phyloP scores from a whole-genome alignment of 768 basidiomycete species.

The Udeniomyces megalosporus region DNA sequence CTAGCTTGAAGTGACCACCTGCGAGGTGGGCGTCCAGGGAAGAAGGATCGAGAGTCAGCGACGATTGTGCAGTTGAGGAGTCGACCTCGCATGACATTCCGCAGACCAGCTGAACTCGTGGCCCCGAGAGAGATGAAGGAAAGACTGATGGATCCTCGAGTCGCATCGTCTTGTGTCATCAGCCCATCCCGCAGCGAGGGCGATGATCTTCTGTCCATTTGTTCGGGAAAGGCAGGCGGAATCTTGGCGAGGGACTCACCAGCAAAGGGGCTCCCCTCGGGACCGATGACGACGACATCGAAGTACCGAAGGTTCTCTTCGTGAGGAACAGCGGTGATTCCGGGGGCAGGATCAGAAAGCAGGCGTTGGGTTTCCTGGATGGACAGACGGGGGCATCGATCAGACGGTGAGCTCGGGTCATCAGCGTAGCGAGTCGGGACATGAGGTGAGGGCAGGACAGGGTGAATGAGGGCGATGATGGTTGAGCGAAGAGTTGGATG shows the following conservation, averaged over 20 bases:
- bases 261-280: slow-evolving; percentile 81
- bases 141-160: no score
- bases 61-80: no score
- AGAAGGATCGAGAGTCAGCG: no score
- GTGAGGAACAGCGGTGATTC: slow-evolving; percentile 86
- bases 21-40: background rate
- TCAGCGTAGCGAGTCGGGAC: background rate
- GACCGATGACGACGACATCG: slow-evolving; percentile 91
- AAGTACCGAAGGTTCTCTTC: slow-evolving; percentile 98
- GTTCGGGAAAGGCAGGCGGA: background rate
- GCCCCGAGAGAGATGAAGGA: no score
- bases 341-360: slow-evolving; percentile 88
- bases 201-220: background rate
- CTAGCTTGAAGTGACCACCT: slow-evolving; percentile 91
- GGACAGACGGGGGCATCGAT: background rate
- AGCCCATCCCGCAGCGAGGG: no score
- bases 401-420: background rate
- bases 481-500: no score
- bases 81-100: no score
- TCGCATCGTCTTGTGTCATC: no score
- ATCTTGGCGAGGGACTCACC: slow-evolving; percentile 38
- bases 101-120: no score
- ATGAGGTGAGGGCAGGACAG: background rate
- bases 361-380: slow-evolving; percentile 88
- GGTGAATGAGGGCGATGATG: background rate